These are phyloP conservation scores for Pseudohalonectria lignicola DNA, from an alignment of 2,329 filamentous ascomycete species.

Conservation along the genomic window DNA sequence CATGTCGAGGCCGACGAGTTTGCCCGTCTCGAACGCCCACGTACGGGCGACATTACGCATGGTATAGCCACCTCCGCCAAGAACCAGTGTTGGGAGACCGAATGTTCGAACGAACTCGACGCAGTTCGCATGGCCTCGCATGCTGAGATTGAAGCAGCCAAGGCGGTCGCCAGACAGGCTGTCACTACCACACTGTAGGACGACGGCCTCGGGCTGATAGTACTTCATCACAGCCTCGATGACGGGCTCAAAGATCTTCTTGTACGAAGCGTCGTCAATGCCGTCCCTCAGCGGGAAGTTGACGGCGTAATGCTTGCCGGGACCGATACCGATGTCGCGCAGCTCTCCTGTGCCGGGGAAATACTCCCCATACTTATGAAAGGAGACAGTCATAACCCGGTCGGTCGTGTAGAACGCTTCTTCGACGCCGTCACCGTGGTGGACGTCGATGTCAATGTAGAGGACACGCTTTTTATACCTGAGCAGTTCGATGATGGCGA, in stretches of 20 bases:
- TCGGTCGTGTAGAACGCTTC: constrained; percentile 78
- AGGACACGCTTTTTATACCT: constrained; percentile 89
- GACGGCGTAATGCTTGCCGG: constrained; percentile 80
- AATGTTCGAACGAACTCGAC: constrained; percentile 86
- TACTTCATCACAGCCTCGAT: constrained; percentile 78
- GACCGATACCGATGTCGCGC: constrained; percentile 75
- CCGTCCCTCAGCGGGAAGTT: constrained; percentile 89
- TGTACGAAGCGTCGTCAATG: constrained; percentile 82
- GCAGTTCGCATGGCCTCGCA: constrained; percentile 90
- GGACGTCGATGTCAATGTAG: constrained; percentile 88
- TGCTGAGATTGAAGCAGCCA: constrained; percentile 95
- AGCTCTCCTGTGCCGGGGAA: constrained; percentile 88
- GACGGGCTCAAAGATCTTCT: constrained; percentile 83
- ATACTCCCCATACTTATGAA: constrained; percentile 93
- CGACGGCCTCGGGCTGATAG: constrained; percentile 84
- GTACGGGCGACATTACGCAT: constrained; percentile 94
- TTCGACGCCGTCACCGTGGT: constrained; percentile 78
- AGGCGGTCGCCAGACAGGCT: constrained; percentile 88
- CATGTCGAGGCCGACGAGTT: constrained; percentile 76
- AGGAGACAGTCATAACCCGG: constrained; percentile 84
- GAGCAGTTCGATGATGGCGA: constrained; percentile 85
- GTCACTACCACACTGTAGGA: constrained; percentile 92
- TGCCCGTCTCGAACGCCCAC: constrained; percentile 93
- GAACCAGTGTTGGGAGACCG: constrained; percentile 74
- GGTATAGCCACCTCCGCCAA: constrained; percentile 93